Percentiles rank a stretch among this genome's conserved stretches.
Conservation (phyloP, 2,329 filamentous ascomycete species). For the Penicillium sclerotigenum region DNA sequence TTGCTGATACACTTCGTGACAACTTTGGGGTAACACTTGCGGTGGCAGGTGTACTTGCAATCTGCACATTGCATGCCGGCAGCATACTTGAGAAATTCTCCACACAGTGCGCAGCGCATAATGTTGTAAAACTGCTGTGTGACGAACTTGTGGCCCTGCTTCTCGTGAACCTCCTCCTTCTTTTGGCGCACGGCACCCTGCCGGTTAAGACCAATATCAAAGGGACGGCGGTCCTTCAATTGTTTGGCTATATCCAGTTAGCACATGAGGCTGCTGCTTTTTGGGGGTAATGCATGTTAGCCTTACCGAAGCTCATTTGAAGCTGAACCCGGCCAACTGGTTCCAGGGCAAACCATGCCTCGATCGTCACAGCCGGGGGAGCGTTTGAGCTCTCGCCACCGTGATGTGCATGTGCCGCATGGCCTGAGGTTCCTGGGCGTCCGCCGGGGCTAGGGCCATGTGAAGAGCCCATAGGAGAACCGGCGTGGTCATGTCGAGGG, state of each 20-base stretch:
- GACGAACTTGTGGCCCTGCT: slow-evolving; percentile 98
- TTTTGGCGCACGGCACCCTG: slow-evolving; percentile 95
- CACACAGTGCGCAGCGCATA: slow-evolving; percentile 97
- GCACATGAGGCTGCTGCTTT: not conserved
- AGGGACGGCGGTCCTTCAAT: slow-evolving; percentile 73
- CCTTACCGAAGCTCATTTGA: slow-evolving; percentile 74
- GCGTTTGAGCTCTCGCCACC: slow-evolving; percentile 31
- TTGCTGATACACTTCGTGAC: slow-evolving; percentile 99
- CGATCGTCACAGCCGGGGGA: slow-evolving; percentile 55
- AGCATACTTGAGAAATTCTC: slow-evolving; percentile 97
- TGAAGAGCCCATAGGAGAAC: slow-evolving; percentile 48
- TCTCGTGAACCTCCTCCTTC: slow-evolving; percentile 97
- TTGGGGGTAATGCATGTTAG: not conserved
- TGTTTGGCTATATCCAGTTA: slow-evolving; percentile 64
- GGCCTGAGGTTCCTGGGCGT: slow-evolving; percentile 24
- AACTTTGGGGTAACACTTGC: slow-evolving; percentile 93
- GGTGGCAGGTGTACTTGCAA: slow-evolving; percentile 99
- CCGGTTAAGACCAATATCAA: slow-evolving; percentile 86
- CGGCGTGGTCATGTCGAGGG: slow-evolving; percentile 51
- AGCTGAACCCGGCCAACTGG: slow-evolving; percentile 90
- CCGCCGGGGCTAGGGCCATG: slow-evolving; percentile 27
- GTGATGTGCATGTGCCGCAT: slow-evolving; percentile 26
- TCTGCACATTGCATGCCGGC: slow-evolving; percentile 99
- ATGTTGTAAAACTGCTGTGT: slow-evolving; percentile 99
- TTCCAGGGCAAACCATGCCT: slow-evolving; percentile 96